Conservation (phyloP, 1,284 basidiomycete genomes). For the Leccinum cinnamomeum region DNA sequence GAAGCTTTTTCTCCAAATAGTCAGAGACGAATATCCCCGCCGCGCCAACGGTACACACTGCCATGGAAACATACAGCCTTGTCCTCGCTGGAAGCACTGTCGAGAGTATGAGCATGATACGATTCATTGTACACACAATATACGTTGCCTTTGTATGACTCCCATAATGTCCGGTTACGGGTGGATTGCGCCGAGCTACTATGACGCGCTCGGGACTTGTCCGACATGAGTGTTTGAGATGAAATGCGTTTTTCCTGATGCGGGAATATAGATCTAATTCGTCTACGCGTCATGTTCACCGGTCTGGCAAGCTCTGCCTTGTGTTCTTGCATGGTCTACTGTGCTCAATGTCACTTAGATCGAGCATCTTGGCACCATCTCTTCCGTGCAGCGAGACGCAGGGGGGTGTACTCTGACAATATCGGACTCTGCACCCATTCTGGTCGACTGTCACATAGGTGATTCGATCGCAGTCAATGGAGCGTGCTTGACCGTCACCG, state of each 20-base stretch:
- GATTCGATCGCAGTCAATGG: conserved; percentile 90
- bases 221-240: conserved; percentile 21
- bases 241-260: not conserved
- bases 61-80: conserved; percentile 58
- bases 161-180: conserved; percentile 35
- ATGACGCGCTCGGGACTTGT: not conserved
- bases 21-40: conserved; percentile 57
- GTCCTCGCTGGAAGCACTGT: conserved; percentile 60
- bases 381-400: conserved; percentile 57
- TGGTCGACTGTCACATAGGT: conserved; percentile 90
- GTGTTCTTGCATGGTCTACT: not conserved
- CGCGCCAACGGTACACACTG: conserved; percentile 50
- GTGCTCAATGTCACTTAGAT: conserved; percentile 46
- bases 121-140: conserved; percentile 9
- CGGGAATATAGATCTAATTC: not conserved
- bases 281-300: conserved; percentile 51
- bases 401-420: conserved; percentile 89
- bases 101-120: conserved; percentile 12
- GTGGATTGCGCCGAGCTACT: conserved; percentile 5
- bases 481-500: conserved; percentile 87
- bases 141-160: conserved; percentile 46
- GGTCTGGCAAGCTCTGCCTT: conserved; percentile 55
- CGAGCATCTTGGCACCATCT: conserved; percentile 79
- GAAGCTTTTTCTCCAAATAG: conserved; percentile 46
- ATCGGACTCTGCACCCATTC: conserved; percentile 67